phyloP scores from a whole-genome alignment of 2,329 filamentous ascomycete species.

The Orbilia quercus region DNA sequence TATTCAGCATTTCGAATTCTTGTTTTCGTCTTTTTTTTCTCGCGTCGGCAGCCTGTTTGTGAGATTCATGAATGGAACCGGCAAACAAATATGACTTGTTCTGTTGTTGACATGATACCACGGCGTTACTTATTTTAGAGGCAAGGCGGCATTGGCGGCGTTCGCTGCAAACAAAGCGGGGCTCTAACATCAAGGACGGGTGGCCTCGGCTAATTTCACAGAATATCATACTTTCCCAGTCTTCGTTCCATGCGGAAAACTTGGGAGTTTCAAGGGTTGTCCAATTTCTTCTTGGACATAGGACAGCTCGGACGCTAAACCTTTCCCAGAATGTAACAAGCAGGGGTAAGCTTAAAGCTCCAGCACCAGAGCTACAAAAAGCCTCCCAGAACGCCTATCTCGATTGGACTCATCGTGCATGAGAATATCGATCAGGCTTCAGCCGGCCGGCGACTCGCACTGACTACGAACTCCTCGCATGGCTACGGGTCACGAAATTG shows the following conservation, averaged over 20 bases:
- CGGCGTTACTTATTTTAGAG: conserved; percentile 6
- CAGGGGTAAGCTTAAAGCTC: conserved; percentile 19
- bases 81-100: no score
- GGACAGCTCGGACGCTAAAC: conserved; percentile 29
- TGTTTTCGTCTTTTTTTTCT: conserved; percentile 25
- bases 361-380: conserved; percentile 14
- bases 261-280: conserved; percentile 21
- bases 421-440: conserved; percentile 40
- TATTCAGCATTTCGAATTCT: not conserved
- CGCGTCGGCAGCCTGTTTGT: conserved; percentile 4
- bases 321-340: conserved; percentile 10
- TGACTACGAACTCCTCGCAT: not conserved
- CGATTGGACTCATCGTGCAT: conserved; percentile 51
- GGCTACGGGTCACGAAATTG: conserved; percentile 36
- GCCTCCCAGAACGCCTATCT: conserved; percentile 47
- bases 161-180: conserved; percentile 26
- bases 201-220: conserved; percentile 50
- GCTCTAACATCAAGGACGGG: conserved; percentile 30
- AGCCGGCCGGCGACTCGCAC: conserved; percentile 7
- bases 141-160: conserved; percentile 44
- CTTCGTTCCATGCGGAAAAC: not conserved
- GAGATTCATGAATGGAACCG: not conserved
- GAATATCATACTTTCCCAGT: conserved; percentile 20
- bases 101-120: no score
- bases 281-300: conserved; percentile 31